phyloP scores from a whole-genome alignment of 257 asterid genomes.

The Solanum ahanhuiri region DNA sequence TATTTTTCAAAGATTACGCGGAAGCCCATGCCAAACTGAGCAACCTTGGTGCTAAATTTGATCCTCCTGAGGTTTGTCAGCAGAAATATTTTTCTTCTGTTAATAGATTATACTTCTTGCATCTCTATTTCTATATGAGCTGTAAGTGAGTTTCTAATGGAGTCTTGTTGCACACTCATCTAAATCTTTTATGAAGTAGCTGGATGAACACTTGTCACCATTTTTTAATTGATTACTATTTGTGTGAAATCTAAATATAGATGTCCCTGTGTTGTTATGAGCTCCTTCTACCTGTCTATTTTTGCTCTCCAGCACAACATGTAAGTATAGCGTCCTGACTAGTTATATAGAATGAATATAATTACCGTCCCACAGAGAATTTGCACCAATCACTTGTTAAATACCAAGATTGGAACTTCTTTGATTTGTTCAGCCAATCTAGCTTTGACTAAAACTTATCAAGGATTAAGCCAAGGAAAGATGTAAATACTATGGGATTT shows the following conservation, averaged over 20 bases:
- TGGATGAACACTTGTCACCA: background rate
- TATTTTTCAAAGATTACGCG: conserved; percentile 84
- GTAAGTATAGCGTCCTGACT: background rate
- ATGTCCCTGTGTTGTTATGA: background rate
- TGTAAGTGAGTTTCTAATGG: background rate
- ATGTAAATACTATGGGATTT: background rate
- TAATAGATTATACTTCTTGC: background rate
- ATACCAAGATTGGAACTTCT: background rate
- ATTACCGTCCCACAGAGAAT: background rate
- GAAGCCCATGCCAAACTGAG: conserved; percentile 97
- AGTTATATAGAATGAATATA: background rate
- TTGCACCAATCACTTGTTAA: background rate
- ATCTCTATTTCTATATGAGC: background rate
- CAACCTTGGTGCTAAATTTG: conserved; percentile 91
- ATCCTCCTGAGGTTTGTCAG: conserved; percentile 74
- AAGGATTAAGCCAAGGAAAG: background rate
- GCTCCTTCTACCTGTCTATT: background rate
- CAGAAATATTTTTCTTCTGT: background rate
- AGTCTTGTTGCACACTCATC: background rate
- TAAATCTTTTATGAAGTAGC: background rate
- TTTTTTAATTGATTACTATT: background rate
- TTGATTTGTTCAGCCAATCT: background rate
- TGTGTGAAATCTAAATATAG: background rate
- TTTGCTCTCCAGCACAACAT: background rate
- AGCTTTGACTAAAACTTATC: background rate